Conservation (phyloP, 2,329 filamentous ascomycete genomes). For the Endothia cerciana region DNA sequence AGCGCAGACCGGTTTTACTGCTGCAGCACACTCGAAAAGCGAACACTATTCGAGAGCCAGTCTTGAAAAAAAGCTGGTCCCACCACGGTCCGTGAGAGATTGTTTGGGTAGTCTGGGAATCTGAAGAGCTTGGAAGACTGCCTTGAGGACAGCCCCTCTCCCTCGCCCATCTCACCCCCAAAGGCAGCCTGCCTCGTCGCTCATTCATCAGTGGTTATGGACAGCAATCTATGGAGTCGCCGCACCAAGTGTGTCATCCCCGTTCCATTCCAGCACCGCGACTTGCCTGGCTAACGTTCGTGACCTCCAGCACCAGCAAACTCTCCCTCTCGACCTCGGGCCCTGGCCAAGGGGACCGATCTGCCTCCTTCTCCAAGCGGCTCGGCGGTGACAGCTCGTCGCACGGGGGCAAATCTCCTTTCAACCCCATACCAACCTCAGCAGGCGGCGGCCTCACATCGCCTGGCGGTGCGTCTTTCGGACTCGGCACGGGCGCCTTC, state of each 20-base stretch:
- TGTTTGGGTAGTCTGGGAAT: conserved; percentile 17
- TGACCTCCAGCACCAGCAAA: conserved; percentile 72
- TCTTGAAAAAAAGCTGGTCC: conserved; percentile 13
- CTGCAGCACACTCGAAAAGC: background rate
- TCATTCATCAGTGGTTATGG: conserved; percentile 51
- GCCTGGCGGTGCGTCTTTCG: conserved; percentile 81
- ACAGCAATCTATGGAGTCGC: conserved; percentile 72
- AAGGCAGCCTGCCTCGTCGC: conserved; percentile 28
- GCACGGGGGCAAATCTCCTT: conserved; percentile 77
- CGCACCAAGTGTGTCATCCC: conserved; percentile 73
- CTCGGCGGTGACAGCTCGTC: conserved; percentile 75
- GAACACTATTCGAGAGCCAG: background rate
- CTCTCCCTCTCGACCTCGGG: conserved; percentile 83
- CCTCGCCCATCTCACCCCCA: conserved; percentile 2
- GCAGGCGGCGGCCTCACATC: conserved; percentile 68
- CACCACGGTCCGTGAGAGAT: conserved; percentile 11
- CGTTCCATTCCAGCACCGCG: background rate
- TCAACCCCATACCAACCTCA: conserved; percentile 74
- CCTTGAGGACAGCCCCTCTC: conserved; percentile 21
- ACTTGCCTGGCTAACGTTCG: conserved; percentile 28
- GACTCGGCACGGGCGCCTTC: conserved; percentile 91
- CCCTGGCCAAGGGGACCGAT: conserved; percentile 59
- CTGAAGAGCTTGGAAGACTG: conserved; percentile 23
- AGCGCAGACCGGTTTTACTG: background rate
- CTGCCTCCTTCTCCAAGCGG: conserved; percentile 69